Evolutionary conservation across 2,329 filamentous ascomycete genomes (phyloP), one percentile per base, ranked within the genome.

Genomic region (Penicillium sp.): DNA sequence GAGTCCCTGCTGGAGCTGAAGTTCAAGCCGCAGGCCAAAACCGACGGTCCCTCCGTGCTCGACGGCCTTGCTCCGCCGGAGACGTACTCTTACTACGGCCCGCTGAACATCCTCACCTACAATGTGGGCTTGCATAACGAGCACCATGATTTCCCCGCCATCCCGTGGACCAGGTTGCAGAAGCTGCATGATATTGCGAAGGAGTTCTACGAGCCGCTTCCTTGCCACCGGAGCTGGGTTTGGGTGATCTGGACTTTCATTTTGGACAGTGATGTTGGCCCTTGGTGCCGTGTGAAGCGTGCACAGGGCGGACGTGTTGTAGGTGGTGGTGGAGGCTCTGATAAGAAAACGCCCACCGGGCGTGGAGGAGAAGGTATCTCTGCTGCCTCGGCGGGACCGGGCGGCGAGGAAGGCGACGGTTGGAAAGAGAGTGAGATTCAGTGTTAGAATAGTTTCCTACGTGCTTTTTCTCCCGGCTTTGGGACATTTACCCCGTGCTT

Each of bases 41-140:
- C 66, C 29, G 64, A 74, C 55, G 68, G 69, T 26, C 67, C 70
- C 0, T 67, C 87, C 61, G 83, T 87, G 1, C 76, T 80, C 21
- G 87, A 87, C 64, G 75, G 78, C 36, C 78, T 89, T 37, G 82
- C 87, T 14, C 83, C 96, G 4, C 92, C 94, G 2, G 94, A 99
- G 81, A 99, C 94, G 1, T 99, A 91, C 78, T 93, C 89, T 44
- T 99, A 99, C 83, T 99, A 99, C 72, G 94, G 94, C 0, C 85
- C 89, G 0, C 83, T 97, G 61, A 99, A 99, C 77, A 77, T 92
- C 67, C 77, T 99, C 46, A 96, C 92, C 1, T 99, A 97, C 81
- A 99, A 99, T 67, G 94, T 99, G 42, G 94, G 94, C 49, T 79
- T 97, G 68, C 94, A 99, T 80, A 99, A 99, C 72, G 94, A 99